phyloP scores from a whole-genome alignment of 768 basidiomycete species.

The Trichaptum fuscoviolaceum region DNA sequence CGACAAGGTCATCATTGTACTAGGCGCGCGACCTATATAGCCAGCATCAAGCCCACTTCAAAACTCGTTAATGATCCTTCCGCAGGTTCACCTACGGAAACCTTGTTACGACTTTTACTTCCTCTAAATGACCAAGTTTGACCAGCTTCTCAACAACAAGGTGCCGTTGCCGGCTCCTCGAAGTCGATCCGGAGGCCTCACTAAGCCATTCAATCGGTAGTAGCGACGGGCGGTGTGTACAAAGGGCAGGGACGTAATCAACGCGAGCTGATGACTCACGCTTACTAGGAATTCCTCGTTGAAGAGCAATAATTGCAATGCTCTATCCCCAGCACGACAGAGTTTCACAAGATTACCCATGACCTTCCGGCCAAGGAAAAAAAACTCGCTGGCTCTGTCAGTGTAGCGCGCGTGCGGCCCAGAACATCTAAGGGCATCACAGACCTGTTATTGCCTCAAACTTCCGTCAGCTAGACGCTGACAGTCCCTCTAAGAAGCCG shows the following conservation, averaged over 20 bases:
- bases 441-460: slow-evolving; percentile 91
- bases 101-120: no score
- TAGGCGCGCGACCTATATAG: no score
- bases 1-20: no score
- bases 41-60: slow-evolving; percentile 17
- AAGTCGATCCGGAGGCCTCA: slow-evolving; percentile 80
- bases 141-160: slow-evolving; percentile 43
- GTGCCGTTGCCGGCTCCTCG: slow-evolving; percentile 50
- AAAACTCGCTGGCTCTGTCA: slow-evolving; percentile 84
- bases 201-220: slow-evolving; percentile 90
- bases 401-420: slow-evolving; percentile 85
- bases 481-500: slow-evolving; percentile 85
- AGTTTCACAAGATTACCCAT: slow-evolving; percentile 77
- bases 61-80: no score
- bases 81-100: no score
- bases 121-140: no score
- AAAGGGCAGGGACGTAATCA: slow-evolving; percentile 90
- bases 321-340: slow-evolving; percentile 82
- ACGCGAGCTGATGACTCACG: slow-evolving; percentile 84
- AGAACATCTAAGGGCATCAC: slow-evolving; percentile 90
- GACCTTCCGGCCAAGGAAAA: slow-evolving; percentile 69
- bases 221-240: slow-evolving; percentile 88
- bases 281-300: slow-evolving; percentile 89
- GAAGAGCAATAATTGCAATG: slow-evolving; percentile 91
- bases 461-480: slow-evolving; percentile 75